Percentiles rank a stretch among this genome's conserved stretches.
Evolutionary conservation across 169 alveolate species (phyloP).

Genomic region (Plasmodium gaboni): DNA sequence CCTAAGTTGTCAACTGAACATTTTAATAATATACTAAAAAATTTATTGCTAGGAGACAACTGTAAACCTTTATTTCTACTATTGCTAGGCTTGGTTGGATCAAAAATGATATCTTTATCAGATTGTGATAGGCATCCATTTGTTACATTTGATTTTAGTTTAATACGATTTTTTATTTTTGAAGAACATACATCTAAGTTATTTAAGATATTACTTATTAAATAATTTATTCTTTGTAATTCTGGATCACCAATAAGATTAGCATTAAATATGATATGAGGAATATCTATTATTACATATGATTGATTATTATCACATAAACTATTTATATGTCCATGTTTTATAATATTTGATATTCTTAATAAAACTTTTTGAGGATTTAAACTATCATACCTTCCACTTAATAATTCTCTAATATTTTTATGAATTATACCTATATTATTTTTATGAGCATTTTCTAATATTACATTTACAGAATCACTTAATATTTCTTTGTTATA

Average conservation of each 20-base stretch:
- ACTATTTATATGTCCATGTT: slow-evolving; percentile 22
- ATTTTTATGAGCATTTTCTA: neutral
- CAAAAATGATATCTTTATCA: slow-evolving; percentile 43
- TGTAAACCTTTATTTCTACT: neutral
- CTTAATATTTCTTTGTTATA: neutral
- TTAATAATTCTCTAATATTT: slow-evolving; percentile 30
- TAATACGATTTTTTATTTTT: neutral
- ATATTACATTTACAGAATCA: slow-evolving; percentile 20
- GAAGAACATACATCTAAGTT: slow-evolving; percentile 10
- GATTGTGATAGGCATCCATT: slow-evolving; percentile 53
- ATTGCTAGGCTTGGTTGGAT: neutral
- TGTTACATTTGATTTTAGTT: neutral
- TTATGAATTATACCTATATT: slow-evolving; percentile 3
- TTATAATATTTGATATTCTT: slow-evolving; percentile 38
- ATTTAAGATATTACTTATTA: slow-evolving; percentile 34
- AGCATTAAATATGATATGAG: slow-evolving; percentile 37
- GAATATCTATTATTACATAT: slow-evolving; percentile 21
- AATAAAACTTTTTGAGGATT: slow-evolving; percentile 18
- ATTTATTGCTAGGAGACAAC: slow-evolving; percentile 41
- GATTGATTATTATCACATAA: slow-evolving; percentile 48
- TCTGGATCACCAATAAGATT: slow-evolving; percentile 28
- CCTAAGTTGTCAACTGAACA: slow-evolving; percentile 68
- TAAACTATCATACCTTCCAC: slow-evolving; percentile 43
- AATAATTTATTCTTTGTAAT: slow-evolving; percentile 28
- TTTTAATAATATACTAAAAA: slow-evolving; percentile 34